Percentiles rank a stretch among this genome's conserved stretches.
Conservation (phyloP, 768 basidiomycete species). For the Mycena maculata region DNA sequence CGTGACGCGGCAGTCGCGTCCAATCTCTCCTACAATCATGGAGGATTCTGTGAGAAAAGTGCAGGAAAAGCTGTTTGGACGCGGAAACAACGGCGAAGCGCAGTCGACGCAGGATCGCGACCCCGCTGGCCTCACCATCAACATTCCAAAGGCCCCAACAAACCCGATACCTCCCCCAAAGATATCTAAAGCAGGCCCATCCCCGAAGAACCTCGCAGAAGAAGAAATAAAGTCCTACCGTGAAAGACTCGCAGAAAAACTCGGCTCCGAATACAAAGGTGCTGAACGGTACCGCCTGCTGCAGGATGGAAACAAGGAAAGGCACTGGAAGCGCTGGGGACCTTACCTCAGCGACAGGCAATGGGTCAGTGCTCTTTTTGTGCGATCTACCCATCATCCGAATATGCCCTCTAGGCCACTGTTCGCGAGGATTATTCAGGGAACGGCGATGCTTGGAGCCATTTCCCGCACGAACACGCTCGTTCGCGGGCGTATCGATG, state of each 20-base stretch:
- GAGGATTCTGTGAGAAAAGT: conserved; percentile 67
- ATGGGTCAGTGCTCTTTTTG: conserved; percentile 78
- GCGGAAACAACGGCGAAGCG: conserved; percentile 38
- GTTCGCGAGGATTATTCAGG: conserved; percentile 98
- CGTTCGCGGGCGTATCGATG: conserved; percentile 96
- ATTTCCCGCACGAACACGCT: conserved; percentile 94
- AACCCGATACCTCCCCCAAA: conserved; percentile 60
- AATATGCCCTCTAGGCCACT: conserved; percentile 74
- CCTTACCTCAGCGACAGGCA: conserved; percentile 97
- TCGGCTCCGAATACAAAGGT: conserved; percentile 82
- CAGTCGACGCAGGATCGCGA: conserved; percentile 28
- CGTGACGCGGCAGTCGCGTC: conserved; percentile 21
- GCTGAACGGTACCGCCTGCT: conserved; percentile 87
- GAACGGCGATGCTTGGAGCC: conserved; percentile 95
- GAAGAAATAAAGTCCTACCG: conserved; percentile 58
- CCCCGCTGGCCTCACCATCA: conserved; percentile 68
- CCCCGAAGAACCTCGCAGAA: conserved; percentile 45
- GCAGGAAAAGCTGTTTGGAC: conserved; percentile 78
- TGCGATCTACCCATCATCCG: conserved; percentile 6
- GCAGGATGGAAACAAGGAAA: conserved; percentile 81
- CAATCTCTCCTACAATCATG: conserved; percentile 42
- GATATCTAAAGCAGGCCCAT: conserved; percentile 52
- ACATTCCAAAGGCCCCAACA: conserved; percentile 69
- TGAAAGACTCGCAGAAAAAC: conserved; percentile 68
- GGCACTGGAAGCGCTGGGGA: conserved; percentile 99